Evolutionary conservation across 202 grass and related monocot genomes (phyloP), one percentile per base, ranked within the genome.

Genomic region (Setaria viridis): DNA sequence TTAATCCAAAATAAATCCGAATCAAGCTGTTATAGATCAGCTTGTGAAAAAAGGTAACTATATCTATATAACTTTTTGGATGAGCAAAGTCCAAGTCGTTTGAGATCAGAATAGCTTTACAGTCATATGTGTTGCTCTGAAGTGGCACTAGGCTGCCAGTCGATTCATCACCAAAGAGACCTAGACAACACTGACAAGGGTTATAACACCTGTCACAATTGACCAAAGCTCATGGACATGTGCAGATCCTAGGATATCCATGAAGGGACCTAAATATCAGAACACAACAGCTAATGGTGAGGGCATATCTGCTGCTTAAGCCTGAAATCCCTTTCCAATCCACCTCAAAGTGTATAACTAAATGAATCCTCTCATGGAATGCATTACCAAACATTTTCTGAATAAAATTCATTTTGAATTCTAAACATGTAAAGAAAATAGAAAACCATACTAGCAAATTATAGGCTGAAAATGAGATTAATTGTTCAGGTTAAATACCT

Each of bases 401-500:
- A 1, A 41, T 19, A 72, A 84, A 20, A 42, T 39, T 53, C 13
- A 66, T 30, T 62, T 55, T 67, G 20, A 43, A 76, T 32, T 75
- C 15, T 25, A 51, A 77, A 65, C 48, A 53, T 7, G 11, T 45
- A 42, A 33, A 66, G 37, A 87, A 53, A 81, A 65, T 19, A 74
- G 10, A 82, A 57, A 54, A 77, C 30, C 21, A 55, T 15, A 68
- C 17, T 71, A 66, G 33, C 57, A 7, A 2, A 15, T 39, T n/a
- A 41, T 21, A 62, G 45, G 17, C 55, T 71, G 8, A 71, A 62
- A 78, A 80, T 54, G n/a, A 78, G 45, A 42, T 72, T 65, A 48
- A 70, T 13, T 12, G 46, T 71, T 78, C 15, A 70, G 32, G 63
- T 10, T 77, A 8, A 25, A 49, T 93, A 94, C 96, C 96, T 96